Conservation (phyloP, 2,329 filamentous ascomycete species). For the Cryphonectria nitschkei region DNA sequence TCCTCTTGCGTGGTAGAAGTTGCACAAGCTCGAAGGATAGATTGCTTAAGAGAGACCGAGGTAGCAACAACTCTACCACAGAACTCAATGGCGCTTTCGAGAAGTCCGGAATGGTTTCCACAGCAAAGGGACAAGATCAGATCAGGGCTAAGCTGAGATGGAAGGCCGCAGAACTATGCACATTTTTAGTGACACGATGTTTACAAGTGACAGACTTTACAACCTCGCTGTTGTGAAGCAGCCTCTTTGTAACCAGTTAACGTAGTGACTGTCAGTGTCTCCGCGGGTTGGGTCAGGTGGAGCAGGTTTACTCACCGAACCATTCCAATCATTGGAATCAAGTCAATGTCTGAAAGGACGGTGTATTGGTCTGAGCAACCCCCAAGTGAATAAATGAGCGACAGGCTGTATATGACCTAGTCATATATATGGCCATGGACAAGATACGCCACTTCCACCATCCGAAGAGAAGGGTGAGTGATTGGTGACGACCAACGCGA, state of each 20-base stretch:
- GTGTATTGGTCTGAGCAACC: not conserved
- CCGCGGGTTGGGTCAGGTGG: too few relatives aligned
- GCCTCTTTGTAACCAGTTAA: not conserved
- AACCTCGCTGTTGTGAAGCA: not conserved
- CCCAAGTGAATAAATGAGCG: not conserved
- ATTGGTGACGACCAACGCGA: not conserved
- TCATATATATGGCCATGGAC: not conserved
- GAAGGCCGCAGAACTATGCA: not conserved
- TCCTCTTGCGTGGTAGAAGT: not conserved
- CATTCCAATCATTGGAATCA: too few relatives aligned
- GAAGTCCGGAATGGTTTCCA: not conserved
- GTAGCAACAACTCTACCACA: not conserved
- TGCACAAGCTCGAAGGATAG: not conserved
- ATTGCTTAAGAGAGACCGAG: not conserved
- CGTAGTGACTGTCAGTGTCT: not conserved
- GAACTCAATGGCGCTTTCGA: not conserved
- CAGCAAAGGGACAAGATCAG: too few relatives aligned
- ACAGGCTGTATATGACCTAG: not conserved
- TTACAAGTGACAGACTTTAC: not conserved
- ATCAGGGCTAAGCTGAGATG: not conserved
- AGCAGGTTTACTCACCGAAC: not conserved
- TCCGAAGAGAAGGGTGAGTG: not conserved
- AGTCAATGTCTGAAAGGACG: not conserved
- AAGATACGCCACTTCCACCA: not conserved
- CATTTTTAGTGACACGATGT: not conserved